These are phyloP conservation scores for Rhazya stricta DNA, from an alignment of 257 asterid genomes.

Conservation along the genomic window DNA sequence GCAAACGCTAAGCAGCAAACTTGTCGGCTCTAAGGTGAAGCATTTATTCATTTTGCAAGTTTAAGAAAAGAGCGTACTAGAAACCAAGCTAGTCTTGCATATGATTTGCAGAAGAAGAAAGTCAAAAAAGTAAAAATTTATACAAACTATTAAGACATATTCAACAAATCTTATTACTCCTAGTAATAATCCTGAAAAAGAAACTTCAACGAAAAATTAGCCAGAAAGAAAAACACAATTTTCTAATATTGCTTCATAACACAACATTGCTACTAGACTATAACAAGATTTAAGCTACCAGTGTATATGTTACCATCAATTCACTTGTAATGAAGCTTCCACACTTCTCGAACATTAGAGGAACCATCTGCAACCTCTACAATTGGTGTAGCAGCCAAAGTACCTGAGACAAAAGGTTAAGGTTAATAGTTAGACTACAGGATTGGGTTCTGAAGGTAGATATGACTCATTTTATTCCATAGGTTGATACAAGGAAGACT, in stretches of 20 bases:
- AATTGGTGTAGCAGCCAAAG: conserved; percentile 48
- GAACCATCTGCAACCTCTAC: conserved; percentile 90
- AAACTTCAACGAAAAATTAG: neutral
- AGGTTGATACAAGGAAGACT: neutral
- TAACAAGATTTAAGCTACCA: neutral
- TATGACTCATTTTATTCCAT: neutral
- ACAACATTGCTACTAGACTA: neutral
- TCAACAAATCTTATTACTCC: neutral
- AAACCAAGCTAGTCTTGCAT: too few relatives aligned
- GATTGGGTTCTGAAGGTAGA: neutral
- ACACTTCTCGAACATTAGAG: conserved; percentile 87
- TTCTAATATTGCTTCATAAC: neutral
- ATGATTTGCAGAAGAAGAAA: too few relatives aligned
- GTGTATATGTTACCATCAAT: neutral
- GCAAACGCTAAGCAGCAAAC: too few relatives aligned
- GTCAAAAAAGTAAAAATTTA: too few relatives aligned
- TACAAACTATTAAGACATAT: too few relatives aligned
- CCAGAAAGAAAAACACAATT: neutral
- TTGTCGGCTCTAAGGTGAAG: too few relatives aligned
- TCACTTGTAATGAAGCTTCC: conserved; percentile 71
- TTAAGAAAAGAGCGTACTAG: too few relatives aligned
- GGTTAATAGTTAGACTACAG: conserved; percentile 9
- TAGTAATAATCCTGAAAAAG: neutral
- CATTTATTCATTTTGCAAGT: too few relatives aligned
- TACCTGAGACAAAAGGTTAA: conserved; percentile 36